Evolutionary conservation across 768 basidiomycete genomes (phyloP).

Genomic region (Coprinopsis strossmayeri): DNA sequence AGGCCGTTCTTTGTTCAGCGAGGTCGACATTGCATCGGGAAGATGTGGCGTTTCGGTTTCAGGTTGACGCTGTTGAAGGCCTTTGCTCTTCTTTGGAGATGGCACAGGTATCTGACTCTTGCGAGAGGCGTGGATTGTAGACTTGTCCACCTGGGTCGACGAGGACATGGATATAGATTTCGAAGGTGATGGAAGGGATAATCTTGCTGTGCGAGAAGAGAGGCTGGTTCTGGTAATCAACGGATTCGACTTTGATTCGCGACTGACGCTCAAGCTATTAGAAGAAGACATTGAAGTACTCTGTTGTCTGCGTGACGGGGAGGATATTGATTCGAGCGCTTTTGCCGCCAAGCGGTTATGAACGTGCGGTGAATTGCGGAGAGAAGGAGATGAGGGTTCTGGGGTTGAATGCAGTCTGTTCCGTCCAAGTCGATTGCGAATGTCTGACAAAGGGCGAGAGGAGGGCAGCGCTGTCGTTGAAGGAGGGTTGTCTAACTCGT

Average conservation of each 20-base stretch:
- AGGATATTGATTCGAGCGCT: background rate
- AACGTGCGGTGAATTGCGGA: background rate
- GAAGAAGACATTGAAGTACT: background rate
- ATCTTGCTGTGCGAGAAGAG: slow-evolving; percentile 11
- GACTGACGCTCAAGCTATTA: background rate
- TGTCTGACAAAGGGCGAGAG: background rate
- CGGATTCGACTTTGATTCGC: background rate
- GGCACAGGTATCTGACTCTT: slow-evolving; percentile 40
- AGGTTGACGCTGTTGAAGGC: background rate
- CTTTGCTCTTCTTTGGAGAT: slow-evolving; percentile 26
- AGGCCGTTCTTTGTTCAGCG: no score
- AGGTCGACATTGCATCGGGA: no score
- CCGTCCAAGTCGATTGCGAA: background rate
- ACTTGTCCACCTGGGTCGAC: slow-evolving; percentile 14
- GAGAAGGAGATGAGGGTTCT: background rate
- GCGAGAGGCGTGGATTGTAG: background rate
- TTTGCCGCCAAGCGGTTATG: background rate
- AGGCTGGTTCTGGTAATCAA: background rate
- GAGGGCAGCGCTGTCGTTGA: background rate
- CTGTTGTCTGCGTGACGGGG: background rate
- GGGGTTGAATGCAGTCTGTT: slow-evolving; percentile 1
- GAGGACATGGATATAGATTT: slow-evolving; percentile 12
- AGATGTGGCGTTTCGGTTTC: no score
- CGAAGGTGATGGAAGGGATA: slow-evolving; percentile 19
- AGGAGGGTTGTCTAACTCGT: slow-evolving; percentile 1